phyloP scores from a whole-genome alignment of 2,329 filamentous ascomycete genomes.

The Fusarium pseudonygamai region DNA sequence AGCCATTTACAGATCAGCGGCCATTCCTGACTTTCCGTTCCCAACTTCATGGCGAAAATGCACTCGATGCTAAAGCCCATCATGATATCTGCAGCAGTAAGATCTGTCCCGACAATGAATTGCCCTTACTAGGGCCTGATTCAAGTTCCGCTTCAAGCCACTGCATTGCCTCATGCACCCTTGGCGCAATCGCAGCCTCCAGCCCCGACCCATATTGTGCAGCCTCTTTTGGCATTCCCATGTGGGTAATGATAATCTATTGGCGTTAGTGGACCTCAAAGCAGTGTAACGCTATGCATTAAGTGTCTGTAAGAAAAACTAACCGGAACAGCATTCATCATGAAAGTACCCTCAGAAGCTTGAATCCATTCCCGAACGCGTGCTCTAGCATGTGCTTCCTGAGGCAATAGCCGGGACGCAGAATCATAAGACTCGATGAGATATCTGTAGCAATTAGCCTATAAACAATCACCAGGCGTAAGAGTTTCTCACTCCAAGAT shows the following conservation, averaged over 20 bases:
- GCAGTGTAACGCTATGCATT: not conserved
- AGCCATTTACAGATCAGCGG: not conserved
- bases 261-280: fast-evolving
- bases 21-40: not conserved
- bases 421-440: not conserved
- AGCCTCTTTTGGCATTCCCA: not conserved
- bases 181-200: not conserved
- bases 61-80: not conserved
- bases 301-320: not conserved
- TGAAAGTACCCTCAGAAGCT: not conserved
- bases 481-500: not conserved
- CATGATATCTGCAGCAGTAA: not conserved
- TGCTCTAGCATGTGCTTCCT: not conserved
- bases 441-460: not conserved
- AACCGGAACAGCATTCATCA: not conserved
- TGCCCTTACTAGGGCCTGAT: not conserved
- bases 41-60: not conserved
- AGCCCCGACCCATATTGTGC: not conserved
- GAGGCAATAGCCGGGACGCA: not conserved
- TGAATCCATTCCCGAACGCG: not conserved
- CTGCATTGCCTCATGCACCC: not conserved
- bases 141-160: not conserved
- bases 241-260: not conserved
- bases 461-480: fast-evolving
- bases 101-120: not conserved